phyloP scores from a whole-genome alignment of 2,329 filamentous ascomycete species.

The Cytospora chrysosperma region DNA sequence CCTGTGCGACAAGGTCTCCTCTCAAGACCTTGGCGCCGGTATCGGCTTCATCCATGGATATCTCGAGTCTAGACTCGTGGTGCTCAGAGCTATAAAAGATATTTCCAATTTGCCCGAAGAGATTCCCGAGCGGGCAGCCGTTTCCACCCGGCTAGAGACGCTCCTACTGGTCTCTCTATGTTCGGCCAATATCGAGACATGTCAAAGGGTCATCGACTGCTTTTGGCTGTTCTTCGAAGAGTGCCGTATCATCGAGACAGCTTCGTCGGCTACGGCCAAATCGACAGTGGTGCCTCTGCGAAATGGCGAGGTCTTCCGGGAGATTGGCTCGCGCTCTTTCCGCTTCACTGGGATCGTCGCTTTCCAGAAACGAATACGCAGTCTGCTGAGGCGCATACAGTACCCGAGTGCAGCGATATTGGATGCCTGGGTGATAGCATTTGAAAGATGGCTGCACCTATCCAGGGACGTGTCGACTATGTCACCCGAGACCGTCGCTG shows the following conservation, averaged over 20 bases:
- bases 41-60: conserved; percentile 54
- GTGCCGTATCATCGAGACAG: conserved; percentile 52
- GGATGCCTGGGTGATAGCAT: conserved; percentile 65
- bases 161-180: conserved; percentile 63
- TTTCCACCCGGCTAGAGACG: conserved; percentile 59
- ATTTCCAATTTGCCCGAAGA: conserved; percentile 54
- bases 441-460: conserved; percentile 63
- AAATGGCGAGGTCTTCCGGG: conserved; percentile 60
- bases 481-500: conserved; percentile 51
- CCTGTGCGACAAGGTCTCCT: conserved; percentile 49
- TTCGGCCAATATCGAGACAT: conserved; percentile 64
- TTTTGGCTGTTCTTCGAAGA: conserved; percentile 64
- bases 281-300: conserved; percentile 51
- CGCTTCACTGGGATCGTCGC: conserved; percentile 67
- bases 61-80: conserved; percentile 52
- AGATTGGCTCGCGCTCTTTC: conserved; percentile 63
- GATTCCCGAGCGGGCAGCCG: conserved; percentile 51
- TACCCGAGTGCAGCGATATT: conserved; percentile 66
- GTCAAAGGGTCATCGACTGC: conserved; percentile 62
- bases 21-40: conserved; percentile 43
- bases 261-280: conserved; percentile 47
- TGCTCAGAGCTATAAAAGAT: conserved; percentile 51
- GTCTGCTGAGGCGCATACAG: conserved; percentile 58
- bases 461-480: conserved; percentile 62
- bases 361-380: conserved; percentile 65